phyloP scores from a whole-genome alignment of 2,329 filamentous ascomycete species.

The Polytolypa hystricis region DNA sequence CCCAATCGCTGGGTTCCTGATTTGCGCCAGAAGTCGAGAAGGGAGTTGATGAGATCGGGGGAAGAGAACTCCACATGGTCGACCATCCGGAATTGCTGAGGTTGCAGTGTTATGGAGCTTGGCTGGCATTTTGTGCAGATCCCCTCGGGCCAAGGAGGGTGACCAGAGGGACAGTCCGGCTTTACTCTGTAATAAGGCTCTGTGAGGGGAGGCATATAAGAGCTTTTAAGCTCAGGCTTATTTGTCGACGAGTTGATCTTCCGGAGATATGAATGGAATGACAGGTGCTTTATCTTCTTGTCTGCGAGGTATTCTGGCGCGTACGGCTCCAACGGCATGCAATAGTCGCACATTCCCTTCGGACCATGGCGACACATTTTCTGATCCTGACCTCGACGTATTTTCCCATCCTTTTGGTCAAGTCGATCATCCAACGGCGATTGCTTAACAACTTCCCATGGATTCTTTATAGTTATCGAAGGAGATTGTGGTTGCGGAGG shows the following conservation, averaged over 20 bases:
- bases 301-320: conserved; percentile 78
- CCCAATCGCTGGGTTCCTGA: conserved; percentile 76
- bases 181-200: conserved; percentile 90
- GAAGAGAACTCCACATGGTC: conserved; percentile 96
- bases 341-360: conserved; percentile 99
- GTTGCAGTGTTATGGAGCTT: conserved; percentile 88
- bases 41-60: conserved; percentile 71
- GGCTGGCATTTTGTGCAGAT: conserved; percentile 98
- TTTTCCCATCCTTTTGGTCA: conserved; percentile 85
- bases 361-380: conserved; percentile 93
- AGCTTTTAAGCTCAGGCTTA: conserved; percentile 84
- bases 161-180: conserved; percentile 80
- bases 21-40: conserved; percentile 84
- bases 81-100: conserved; percentile 90
- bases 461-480: conserved; percentile 61
- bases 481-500: conserved; percentile 46
- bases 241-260: conserved; percentile 96
- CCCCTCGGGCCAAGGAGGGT: conserved; percentile 86
- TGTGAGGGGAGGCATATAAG: conserved; percentile 87
- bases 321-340: conserved; percentile 93
- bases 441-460: conserved; percentile 87
- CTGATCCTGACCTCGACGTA: conserved; percentile 57
- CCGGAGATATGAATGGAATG: conserved; percentile 85
- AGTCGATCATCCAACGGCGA: conserved; percentile 76
- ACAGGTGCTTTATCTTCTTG: conserved; percentile 97